Percentiles rank a stretch among this genome's conserved stretches.
These are phyloP conservation scores for Fusarium tuaranense DNA, from an alignment of 2,329 filamentous ascomycete species.

Conservation along the genomic window DNA sequence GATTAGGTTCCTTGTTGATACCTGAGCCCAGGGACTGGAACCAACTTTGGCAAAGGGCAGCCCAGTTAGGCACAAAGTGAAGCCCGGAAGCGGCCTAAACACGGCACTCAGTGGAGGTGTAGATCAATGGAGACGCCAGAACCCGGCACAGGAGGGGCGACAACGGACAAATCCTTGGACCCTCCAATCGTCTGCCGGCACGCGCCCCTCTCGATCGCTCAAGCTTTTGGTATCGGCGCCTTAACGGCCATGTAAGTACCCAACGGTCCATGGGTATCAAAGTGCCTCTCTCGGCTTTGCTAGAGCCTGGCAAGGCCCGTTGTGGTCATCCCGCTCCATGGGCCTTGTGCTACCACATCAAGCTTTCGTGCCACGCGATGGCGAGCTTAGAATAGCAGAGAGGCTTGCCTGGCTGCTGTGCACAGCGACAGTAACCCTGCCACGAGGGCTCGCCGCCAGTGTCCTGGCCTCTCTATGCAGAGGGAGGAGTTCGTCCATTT, in stretches of 20 bases:
- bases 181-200: conserved; percentile 16
- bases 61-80: conserved; percentile 35
- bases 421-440: neutral
- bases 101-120: conserved; percentile 37
- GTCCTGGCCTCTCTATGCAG: neutral
- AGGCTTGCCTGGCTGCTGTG: neutral
- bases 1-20: conserved; percentile 37
- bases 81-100: conserved; percentile 20
- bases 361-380: conserved; percentile 28
- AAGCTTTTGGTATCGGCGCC: conserved; percentile 18
- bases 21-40: conserved; percentile 21
- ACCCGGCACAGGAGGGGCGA: conserved; percentile 6
- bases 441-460: neutral
- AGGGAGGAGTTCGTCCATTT: neutral
- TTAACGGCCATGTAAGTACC: conserved; percentile 22
- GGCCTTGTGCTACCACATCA: conserved; percentile 26
- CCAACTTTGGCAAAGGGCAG: conserved; percentile 32
- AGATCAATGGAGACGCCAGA: conserved; percentile 35
- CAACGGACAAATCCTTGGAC: conserved; percentile 11
- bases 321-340: conserved; percentile 22
- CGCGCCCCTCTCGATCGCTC: conserved; percentile 17
- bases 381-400: conserved; percentile 8
- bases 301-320: conserved; percentile 16
- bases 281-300: neutral
- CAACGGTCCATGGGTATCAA: conserved; percentile 6